Conservation (phyloP, 148 eudicot genomes). For the Amaranthus cruentus region DNA sequence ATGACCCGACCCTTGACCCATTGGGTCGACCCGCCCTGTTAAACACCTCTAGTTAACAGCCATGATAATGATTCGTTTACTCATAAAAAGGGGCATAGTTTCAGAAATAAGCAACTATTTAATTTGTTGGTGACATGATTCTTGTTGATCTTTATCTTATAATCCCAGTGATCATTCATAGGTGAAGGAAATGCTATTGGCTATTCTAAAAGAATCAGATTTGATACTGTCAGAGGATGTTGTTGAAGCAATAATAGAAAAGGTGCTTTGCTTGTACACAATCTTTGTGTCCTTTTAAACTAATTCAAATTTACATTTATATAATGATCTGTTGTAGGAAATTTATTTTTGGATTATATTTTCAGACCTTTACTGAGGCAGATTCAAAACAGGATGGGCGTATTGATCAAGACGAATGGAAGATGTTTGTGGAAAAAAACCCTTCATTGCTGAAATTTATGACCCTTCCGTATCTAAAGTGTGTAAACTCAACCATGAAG, state of each 20-base stretch:
- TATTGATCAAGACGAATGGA: constrained; percentile 36
- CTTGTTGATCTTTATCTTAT: not conserved
- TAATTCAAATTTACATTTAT: too few species aligned
- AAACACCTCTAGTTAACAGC: too few species aligned
- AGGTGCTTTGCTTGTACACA: constrained; percentile 4
- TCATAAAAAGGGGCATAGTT: not conserved
- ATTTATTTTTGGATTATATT: not conserved
- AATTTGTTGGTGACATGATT: not conserved
- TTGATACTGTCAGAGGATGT: constrained; percentile 15
- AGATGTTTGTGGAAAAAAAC: constrained; percentile 22
- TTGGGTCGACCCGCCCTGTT: too few species aligned
- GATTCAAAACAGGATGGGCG: constrained; percentile 25
- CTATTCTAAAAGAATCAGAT: constrained; percentile 11
- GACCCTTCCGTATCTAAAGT: constrained; percentile 37
- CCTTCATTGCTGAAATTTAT: constrained; percentile 31
- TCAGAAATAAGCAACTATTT: not conserved
- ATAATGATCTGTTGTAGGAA: not conserved
- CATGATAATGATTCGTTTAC: not conserved
- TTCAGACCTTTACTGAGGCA: constrained; percentile 27
- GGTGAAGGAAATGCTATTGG: constrained; percentile 29
- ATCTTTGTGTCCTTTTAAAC: too few species aligned
- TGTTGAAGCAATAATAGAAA: constrained; percentile 25
- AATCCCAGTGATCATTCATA: not conserved
- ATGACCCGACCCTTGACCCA: too few species aligned
- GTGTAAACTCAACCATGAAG: not conserved